Evolutionary conservation across 1,284 basidiomycete genomes (phyloP), one percentile per base, ranked within the genome.

Genomic region (Exobasidium rhododendri): DNA sequence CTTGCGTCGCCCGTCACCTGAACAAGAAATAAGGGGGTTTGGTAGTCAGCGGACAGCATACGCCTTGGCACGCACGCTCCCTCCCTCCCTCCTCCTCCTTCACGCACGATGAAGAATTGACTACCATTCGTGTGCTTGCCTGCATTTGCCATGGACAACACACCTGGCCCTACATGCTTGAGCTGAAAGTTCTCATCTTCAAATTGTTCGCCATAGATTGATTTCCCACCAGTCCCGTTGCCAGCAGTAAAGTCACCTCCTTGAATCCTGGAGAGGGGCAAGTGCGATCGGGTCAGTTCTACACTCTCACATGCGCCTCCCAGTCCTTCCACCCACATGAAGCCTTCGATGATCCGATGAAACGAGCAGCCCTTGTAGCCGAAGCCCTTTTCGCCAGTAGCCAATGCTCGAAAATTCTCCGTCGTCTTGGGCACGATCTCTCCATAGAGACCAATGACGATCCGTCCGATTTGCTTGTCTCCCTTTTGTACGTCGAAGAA

Each of bases 81-180:
- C 77, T 92, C 89, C 22, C 92, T 83, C 80, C 92, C 90, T 68
- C 75, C 66, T 10, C 77, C 80, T 54, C 67, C 64, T 29, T 70
- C 73, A 30, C 49, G 50, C 54, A 58, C 58, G 53, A 71, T 62
- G 62, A 71, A 68, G 63, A 66, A 66, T 61, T 70, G 68, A 14
- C 62, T 65, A 26, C 69, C 69, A 59, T 70, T 70, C 20, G 69
- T 70, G 59, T 70, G 63, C 89, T 88, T 51, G 51, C 75, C 75
- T 0, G 75, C 73, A 46, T 75, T 73, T 43, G 73, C 74, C 58
- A 65, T 58, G n/a, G 60, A 61, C 7, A 62, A 45, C 4, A 43
- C 46, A 45, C 67, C 67, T n/a, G 65, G 65, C 14, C 56, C 57
- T 32, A 58, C 64, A 66, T 71, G 69, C 50, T 67, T 67, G 46